A percentile compares a stretch with the other conserved stretches of the same genome.
Conservation (phyloP, 2,329 filamentous ascomycete species). For the Colletotrichum somersetense region DNA sequence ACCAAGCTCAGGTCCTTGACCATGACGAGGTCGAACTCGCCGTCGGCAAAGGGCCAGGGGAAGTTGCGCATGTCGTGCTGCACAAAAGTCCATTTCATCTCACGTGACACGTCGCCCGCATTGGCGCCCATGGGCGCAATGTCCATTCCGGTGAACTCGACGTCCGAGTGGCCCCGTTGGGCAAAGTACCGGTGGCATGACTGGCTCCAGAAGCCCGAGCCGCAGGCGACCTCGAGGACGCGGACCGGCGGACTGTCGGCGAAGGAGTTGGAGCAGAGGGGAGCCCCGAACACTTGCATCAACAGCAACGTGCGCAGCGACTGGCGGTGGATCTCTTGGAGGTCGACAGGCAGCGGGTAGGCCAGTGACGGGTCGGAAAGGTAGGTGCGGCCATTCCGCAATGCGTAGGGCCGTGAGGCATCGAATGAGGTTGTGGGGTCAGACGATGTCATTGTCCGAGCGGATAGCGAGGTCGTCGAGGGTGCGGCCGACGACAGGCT, state of each 20-base stretch:
- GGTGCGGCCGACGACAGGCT: constrained; percentile 62
- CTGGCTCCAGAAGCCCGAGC: constrained; percentile 89
- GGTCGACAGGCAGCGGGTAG: constrained; percentile 91
- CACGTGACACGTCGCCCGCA: constrained; percentile 66
- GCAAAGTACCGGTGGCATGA: constrained; percentile 86
- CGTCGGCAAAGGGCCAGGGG: constrained; percentile 83
- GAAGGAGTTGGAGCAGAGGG: constrained; percentile 73
- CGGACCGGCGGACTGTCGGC: constrained; percentile 76
- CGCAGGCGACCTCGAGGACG: constrained; percentile 89
- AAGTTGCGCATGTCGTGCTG: constrained; percentile 84
- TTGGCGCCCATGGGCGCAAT: constrained; percentile 75
- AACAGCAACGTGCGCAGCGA: constrained; percentile 85
- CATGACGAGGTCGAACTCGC: constrained; percentile 89
- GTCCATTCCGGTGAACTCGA: constrained; percentile 86
- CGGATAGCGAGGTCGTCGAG: constrained; percentile 55
- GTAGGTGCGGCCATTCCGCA: constrained; percentile 85
- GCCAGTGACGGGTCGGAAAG: constrained; percentile 77
- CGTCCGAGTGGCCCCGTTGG: constrained; percentile 73
- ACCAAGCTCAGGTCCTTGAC: constrained; percentile 84
- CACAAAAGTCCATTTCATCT: constrained; percentile 89
- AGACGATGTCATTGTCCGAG: constrained; percentile 62
- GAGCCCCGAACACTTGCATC: constrained; percentile 83
- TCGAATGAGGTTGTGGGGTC: constrained; percentile 61
- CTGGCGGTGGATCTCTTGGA: constrained; percentile 89
- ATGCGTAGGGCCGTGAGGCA: constrained; percentile 68